These are phyloP conservation scores for Mycena venus DNA, from an alignment of 768 basidiomycete genomes.

Conservation along the genomic window DNA sequence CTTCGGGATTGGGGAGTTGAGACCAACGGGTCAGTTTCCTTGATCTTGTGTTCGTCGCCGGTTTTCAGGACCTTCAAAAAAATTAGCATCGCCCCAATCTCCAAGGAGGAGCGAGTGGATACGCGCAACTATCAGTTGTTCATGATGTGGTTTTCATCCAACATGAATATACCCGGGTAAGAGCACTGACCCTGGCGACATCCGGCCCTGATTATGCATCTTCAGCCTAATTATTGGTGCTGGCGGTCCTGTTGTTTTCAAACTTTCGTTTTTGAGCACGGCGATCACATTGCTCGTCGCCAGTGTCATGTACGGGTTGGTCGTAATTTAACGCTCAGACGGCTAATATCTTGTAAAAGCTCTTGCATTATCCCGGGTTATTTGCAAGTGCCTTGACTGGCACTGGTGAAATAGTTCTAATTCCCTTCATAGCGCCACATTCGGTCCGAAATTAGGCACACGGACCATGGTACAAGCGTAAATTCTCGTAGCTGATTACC, in stretches of 20 bases:
- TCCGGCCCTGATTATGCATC: constrained; percentile 49
- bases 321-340: neutral
- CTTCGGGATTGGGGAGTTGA: constrained; percentile 49
- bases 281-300: constrained; percentile 17
- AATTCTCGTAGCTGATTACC: constrained; percentile 59
- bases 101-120: constrained; percentile 64
- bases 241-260: constrained; percentile 20
- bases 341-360: neutral
- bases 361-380: constrained; percentile 69
- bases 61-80: neutral
- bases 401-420: neutral
- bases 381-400: constrained; percentile 56
- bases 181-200: neutral
- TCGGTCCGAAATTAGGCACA: constrained; percentile 85
- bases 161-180: constrained; percentile 73
- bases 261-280: constrained; percentile 6
- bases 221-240: constrained; percentile 26
- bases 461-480: constrained; percentile 81
- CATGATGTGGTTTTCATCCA: constrained; percentile 80
- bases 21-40: constrained; percentile 47
- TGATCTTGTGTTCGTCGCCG: neutral
- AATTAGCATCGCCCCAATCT: constrained; percentile 66
- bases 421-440: constrained; percentile 58
- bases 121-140: constrained; percentile 75
- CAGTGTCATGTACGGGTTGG: constrained; percentile 15